A percentile compares a stretch with the other conserved stretches of the same genome.
Conservation (phyloP, 1,284 basidiomycete species). For the Cutaneotrichosporon arboriforme region DNA sequence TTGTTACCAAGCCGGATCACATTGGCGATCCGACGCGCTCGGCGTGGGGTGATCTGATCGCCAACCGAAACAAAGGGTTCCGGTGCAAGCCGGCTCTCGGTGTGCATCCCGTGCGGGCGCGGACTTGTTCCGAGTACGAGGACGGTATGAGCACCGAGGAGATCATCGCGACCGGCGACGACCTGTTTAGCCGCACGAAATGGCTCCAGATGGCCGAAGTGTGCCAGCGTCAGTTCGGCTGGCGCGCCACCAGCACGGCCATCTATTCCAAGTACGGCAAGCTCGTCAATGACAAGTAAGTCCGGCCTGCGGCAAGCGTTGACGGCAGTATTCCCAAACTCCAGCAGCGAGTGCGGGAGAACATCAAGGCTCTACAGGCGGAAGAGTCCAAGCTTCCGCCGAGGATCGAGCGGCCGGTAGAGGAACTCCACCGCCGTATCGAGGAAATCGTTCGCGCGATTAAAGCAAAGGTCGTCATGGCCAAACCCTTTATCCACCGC, state of each 20-base stretch:
- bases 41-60: constrained; percentile 11
- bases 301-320: background rate
- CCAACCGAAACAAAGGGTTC: background rate
- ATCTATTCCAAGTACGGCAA: background rate
- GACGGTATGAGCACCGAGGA: background rate
- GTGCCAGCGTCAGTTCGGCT: constrained; percentile 10
- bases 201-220: constrained; percentile 15
- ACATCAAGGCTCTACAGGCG: background rate
- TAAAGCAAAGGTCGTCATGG: background rate
- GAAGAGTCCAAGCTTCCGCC: background rate
- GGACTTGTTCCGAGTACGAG: constrained; percentile 7
- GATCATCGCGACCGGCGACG: background rate
- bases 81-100: constrained; percentile 7
- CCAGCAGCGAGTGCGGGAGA: background rate
- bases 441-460: background rate
- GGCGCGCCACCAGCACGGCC: background rate
- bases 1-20: constrained; percentile 27
- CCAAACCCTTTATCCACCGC: background rate
- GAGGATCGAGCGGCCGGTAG: constrained; percentile 11
- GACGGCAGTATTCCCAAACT: background rate
- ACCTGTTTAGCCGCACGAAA: constrained; percentile 7
- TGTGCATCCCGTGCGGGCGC: constrained; percentile 15
- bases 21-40: constrained; percentile 5
- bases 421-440: constrained; percentile 10
- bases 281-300: constrained; percentile 11